Base-by-base conservation (phyloP, 176 grass and related monocot genomes). In the Carex cristatella region DNA sequence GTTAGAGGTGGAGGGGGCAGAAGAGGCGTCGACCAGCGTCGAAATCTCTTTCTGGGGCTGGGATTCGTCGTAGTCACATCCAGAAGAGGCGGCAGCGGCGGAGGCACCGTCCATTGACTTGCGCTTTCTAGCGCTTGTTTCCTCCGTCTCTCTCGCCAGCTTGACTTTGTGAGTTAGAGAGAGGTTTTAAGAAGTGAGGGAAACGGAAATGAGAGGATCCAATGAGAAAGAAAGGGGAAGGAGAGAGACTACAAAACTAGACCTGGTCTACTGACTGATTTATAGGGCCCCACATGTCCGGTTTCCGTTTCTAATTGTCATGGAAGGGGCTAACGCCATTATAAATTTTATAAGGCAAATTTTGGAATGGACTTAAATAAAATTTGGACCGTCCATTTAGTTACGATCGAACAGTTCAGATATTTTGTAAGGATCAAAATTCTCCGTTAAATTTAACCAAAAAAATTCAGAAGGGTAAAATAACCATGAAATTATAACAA, bases 61-160 rank as follows among this genome's bases (percentile, higher is more conserved):
- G 23, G 76, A 48, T 3, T 87, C 85, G 40, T 77, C 71, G 31
- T n/a, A 77, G 4, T 51, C 82, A 10, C 37, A 23, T 4, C n/a
- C 81, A 0, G 60, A 13, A 71, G 65, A 67, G 10, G 10, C 61
- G n/a, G 37, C 72, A 5, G 30, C 84, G 28, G 15, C 40, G 40
- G 78, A 83, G 48, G 70, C 85, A 62, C 81, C 90, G 31, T 92
- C 92, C 58, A 83, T 84, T 32, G 95, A 89, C 89, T 98, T 98
- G 87, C 92, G 89, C 91, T 94, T 98, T 15, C 93, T 87, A 53
- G 88, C 85, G 93, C 93, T 94, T 64, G 89, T 81, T 85, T 94
- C 95, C 80, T 91, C 95, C 83, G 95, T 88, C 89, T 98, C 95
- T 79, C 69, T 81, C 88, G 95, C 95, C 95, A 98, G 94, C 87